Conservation (phyloP, 192 early-diverging fungal species). For the Pilobolus umbonatus region DNA sequence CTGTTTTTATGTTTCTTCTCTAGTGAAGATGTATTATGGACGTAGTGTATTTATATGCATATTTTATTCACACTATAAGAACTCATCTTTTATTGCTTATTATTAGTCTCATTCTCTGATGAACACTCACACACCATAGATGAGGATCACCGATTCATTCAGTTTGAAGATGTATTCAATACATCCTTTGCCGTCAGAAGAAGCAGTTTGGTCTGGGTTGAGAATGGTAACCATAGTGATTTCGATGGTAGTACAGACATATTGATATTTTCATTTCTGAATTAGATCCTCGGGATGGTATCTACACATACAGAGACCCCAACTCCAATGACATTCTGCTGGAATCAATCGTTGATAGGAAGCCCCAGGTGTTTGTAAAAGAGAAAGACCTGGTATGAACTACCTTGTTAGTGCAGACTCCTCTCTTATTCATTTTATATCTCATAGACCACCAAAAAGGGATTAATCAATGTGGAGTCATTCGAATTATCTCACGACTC, state of each 20-base stretch:
- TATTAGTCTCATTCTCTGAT: no score
- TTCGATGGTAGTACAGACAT: no score
- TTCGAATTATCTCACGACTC: constrained; percentile 69
- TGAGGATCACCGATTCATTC: no score
- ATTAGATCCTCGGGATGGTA: constrained; percentile 25
- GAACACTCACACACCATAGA: no score
- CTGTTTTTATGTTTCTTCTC: no score
- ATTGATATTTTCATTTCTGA: neutral
- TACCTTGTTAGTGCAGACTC: neutral
- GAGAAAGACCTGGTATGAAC: constrained; percentile 25
- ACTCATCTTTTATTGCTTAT: no score
- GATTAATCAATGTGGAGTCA: constrained; percentile 9
- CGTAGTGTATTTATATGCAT: no score
- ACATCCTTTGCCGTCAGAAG: constrained; percentile 7
- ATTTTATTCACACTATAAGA: no score
- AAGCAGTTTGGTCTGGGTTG: constrained; percentile 20
- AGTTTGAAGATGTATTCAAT: constrained; percentile 24
- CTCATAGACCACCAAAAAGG: neutral
- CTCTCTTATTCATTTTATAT: neutral
- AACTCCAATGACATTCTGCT: constrained; percentile 27
- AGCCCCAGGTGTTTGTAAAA: constrained; percentile 19
- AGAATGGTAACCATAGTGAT: constrained; percentile 16
- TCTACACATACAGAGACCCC: constrained; percentile 27
- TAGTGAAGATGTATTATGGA: no score
- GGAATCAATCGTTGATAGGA: constrained; percentile 26